Base-by-base conservation (phyloP, 176 grass and related monocot species). In the Bonia amplexicaulis region DNA sequence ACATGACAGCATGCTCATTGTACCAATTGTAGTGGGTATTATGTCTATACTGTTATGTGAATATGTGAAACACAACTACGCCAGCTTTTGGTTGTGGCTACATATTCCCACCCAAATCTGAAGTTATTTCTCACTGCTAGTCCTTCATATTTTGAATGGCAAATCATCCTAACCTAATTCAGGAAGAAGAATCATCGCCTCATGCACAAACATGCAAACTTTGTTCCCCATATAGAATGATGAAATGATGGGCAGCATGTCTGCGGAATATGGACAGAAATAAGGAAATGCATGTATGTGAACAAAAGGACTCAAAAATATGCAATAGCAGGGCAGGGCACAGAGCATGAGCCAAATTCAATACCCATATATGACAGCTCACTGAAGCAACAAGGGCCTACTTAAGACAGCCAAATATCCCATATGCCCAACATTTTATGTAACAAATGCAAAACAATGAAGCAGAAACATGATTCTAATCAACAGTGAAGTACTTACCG, bases 401-500 rank as follows among this genome's bases (percentile, higher is more conserved):
- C n/a, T 55, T 53, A 8, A 42, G 7, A 1, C 41, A 62, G 23
- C 29, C 48, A 40, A 41, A 44, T 10, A 77, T 20, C 2, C 10
- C 20, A 77, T 39, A 67, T 48, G 41, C 19, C 22, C 47, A 51
- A 44, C 6, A 61, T 76, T n/a, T 23, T 45, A 60, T 17, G 20
- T 0, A 54, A 40, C 20, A 54, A 68, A 63, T 49, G 12, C 81
- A 79, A 39, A 65, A 20, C 0, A 39, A 82, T 29, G 70, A 87
- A n/a, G 15, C 61, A 85, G 68, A 82, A 76, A 83, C 41, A 61
- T 22, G 19, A 79, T 74, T 52, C 8, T 19, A 73, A 40, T 40
- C 41, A 29, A 39, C 66, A 59, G 25, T 44, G 39, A 2, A 65
- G 42, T 44, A 73, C 91, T 84, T 84, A 99, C 96, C 62, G 89